Conservation (phyloP, 106 monocot genomes). For the Acorus gramineus region DNA sequence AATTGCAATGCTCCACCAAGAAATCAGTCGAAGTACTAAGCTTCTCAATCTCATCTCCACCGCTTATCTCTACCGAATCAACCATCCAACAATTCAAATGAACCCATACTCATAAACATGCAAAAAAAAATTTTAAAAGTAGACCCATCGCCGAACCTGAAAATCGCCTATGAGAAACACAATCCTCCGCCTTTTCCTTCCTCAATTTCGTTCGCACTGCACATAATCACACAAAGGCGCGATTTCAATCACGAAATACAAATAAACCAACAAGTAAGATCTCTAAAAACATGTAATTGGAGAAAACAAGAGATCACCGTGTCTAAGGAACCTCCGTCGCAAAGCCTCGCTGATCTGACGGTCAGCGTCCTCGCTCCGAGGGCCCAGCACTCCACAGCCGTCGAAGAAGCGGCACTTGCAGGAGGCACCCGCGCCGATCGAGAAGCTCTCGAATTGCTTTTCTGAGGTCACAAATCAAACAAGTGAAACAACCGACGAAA, state of each 20-base stretch:
- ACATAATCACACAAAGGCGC: neutral
- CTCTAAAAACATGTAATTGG: neutral
- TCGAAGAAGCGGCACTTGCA: slow-evolving; percentile 94
- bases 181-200: slow-evolving; percentile 40
- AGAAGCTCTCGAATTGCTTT: slow-evolving; percentile 7
- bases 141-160: slow-evolving; percentile 20
- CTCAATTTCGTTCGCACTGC: slow-evolving; percentile 81
- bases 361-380: slow-evolving; percentile 10
- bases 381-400: slow-evolving; percentile 25
- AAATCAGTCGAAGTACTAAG: slow-evolving; percentile 55
- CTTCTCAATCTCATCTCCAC: slow-evolving; percentile 34
- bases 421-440: slow-evolving; percentile 38
- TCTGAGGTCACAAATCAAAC: slow-evolving; percentile 13
- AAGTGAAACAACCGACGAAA: neutral
- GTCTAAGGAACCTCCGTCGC: slow-evolving; percentile 73
- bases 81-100: neutral
- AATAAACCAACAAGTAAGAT: neutral
- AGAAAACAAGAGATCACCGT: slow-evolving; percentile 32
- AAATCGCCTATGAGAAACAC: slow-evolving; percentile 25
- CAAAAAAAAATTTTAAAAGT: too few species aligned
- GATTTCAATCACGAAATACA: slow-evolving; percentile 1
- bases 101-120: neutral
- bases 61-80: slow-evolving; percentile 5
- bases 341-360: slow-evolving; percentile 80
- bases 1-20: slow-evolving; percentile 40